A percentile compares a stretch with the other conserved stretches of the same genome.
phyloP scores from a whole-genome alignment of 2,329 filamentous ascomycete species.

The Fusarium acutatum region DNA sequence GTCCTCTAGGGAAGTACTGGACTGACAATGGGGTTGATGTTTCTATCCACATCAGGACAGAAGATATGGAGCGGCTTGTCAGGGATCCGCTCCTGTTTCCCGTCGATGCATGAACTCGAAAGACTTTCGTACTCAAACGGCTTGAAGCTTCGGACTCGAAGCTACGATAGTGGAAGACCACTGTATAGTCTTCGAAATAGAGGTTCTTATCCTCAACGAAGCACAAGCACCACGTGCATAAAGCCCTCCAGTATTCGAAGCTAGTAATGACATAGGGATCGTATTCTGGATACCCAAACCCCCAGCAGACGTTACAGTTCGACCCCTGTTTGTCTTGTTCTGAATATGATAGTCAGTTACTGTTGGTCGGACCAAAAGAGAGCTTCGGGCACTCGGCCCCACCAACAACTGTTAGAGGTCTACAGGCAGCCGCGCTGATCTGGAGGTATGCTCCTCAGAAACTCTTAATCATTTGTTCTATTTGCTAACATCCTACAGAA shows the following conservation, averaged over 20 bases:
- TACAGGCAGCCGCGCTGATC: neutral
- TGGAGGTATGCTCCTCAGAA: neutral
- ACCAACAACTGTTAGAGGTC: neutral
- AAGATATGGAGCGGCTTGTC: slow-evolving; percentile 28
- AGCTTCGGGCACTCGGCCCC: neutral
- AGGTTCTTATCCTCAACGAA: neutral
- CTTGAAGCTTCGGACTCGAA: neutral
- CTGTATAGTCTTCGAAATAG: neutral
- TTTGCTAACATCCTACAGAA: neutral
- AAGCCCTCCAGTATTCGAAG: neutral
- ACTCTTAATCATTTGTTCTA: fast-evolving
- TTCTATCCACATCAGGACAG: slow-evolving; percentile 20
- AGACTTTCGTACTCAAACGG: neutral
- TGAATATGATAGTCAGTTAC: neutral
- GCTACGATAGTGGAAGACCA: neutral
- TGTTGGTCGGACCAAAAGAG: too few relatives aligned
- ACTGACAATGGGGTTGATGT: slow-evolving; percentile 38
- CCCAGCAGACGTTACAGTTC: neutral
- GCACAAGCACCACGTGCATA: neutral
- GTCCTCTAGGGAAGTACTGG: slow-evolving; percentile 7
- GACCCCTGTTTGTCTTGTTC: neutral
- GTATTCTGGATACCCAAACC: neutral
- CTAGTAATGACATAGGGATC: neutral
- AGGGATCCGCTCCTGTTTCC: slow-evolving; percentile 28
- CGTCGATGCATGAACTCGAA: neutral